Evolutionary conservation across 108 stramenopile species (phyloP), one percentile per base, ranked within the genome.

Genomic region (Poteriospumella lacustris): DNA sequence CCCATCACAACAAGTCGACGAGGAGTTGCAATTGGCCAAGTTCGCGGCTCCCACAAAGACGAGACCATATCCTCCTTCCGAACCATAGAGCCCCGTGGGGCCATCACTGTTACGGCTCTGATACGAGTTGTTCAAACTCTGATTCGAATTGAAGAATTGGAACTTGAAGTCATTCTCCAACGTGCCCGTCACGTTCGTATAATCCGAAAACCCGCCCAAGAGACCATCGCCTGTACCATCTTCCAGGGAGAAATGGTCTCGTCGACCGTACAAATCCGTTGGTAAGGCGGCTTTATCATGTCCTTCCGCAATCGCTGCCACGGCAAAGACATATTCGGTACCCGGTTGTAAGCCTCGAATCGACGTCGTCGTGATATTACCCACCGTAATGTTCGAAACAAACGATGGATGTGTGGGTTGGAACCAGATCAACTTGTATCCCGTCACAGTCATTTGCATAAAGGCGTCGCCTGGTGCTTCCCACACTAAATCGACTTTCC

Each of bases 21-120:
- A 79, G 1, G 77, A 52, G 76, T 90, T 90, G 83, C 89, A 90
- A 36, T 89, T 88, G 34, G 75, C 85, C 5, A 90, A 47, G 38
- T 85, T 80, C 0, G 89, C 87, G 15, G 67, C 44, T 2, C 89
- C 89, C 19, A 88, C 85, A 19, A 90, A 77, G 34, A 68, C 40
- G 9, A 90, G 77, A 0, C 89, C 89, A 73, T 86, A 88, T 56
- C 82, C 80, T 3, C 89, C 89, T 70, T 90, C 88, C 29, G 87
- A 86, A 2, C 84, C 86, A 31, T 43, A 47, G 28, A 83, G 83
- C 0, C 87, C 85, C 19, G 82, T 44, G 0, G 87, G 88, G 1
- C 89, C 89, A 41, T 67, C 40, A 2, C 78, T 34, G 1, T 73
- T 43, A 0, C 52, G 28, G 58, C 77, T 76, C 1, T 26, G 43